Base-by-base conservation (phyloP, 2,329 filamentous ascomycete genomes). In the Pseudopyricularia cyperi region DNA sequence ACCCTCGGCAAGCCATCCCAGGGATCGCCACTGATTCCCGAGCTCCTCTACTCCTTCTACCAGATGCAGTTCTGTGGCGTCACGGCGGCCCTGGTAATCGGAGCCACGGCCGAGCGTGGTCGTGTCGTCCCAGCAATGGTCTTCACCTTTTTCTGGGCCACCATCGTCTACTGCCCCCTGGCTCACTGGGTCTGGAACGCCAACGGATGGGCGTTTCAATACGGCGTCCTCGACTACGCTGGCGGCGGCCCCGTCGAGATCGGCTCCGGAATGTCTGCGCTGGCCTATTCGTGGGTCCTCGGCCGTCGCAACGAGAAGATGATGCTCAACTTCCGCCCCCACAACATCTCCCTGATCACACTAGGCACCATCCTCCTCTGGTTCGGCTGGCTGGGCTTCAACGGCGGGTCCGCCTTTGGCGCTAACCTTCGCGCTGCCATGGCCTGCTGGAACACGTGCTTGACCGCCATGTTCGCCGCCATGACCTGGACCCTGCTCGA, bases 381-480 rank as follows among this genome's bases (percentile, higher is more conserved):
- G 90, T 97, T 97, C 63, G 93, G 93, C 63, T 98, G 93, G 93
- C 77, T 98, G 57, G 93, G 90, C 52, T 98, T 98, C 81, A 98
- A 98, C 76, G 93, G 91, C 61, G 93, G 93, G 57, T 96, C 90
- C 24, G 75, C 91, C 37, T 95, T 96, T 60, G 90, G 91, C 60
- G 89, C 90, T 59, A 96, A 96, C 73, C 77, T 97, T 52, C 87
- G 93, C 58, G 93, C 93, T 52, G 84, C 86, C 58, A 94, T 96
- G 83, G 91, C 93, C 52, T 95, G 88, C 81, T 98, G 90, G 91
- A 97, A 97, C 77, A 89, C 87, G 54, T 96, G 93, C 73, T 67
- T 95, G 63, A 93, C 89, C 35, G 49, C 89, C 66, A 89, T 89
- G 74, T 95, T 96, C 62, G 91, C 82, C 39, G 85, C 89, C 57